phyloP scores from a whole-genome alignment of 1,284 basidiomycete species.

The Chondrostereum purpureum region DNA sequence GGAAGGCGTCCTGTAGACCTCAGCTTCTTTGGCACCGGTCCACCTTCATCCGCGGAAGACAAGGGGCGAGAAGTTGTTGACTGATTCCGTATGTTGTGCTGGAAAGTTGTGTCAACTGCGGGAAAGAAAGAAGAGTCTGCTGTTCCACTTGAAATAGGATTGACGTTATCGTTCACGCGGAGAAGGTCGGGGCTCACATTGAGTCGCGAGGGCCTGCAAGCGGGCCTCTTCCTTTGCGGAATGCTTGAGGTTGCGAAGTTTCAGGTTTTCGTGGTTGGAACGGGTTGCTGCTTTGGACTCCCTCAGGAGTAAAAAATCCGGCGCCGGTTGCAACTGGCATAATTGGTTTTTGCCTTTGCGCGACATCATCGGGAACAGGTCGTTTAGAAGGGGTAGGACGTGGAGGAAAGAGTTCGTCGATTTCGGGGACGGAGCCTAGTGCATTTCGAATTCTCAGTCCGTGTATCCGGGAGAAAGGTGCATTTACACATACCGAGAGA shows the following conservation, averaged over 20 bases:
- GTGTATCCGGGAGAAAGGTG: constrained; percentile 6
- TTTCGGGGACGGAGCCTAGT: constrained; percentile 57
- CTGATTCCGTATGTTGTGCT: constrained; percentile 37
- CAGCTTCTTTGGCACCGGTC: constrained; percentile 67
- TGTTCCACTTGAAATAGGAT: constrained; percentile 29
- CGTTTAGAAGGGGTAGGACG: constrained; percentile 54
- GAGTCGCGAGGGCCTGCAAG: constrained; percentile 50
- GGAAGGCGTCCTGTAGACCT: constrained; percentile 57
- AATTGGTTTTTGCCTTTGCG: constrained; percentile 25
- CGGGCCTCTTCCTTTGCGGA: constrained; percentile 52
- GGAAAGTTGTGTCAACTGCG: constrained; percentile 53
- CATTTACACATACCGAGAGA: constrained; percentile 54
- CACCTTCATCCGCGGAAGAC: constrained; percentile 73
- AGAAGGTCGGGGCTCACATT: constrained; percentile 36
- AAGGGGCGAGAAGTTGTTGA: constrained; percentile 55
- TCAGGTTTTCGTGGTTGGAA: constrained; percentile 51
- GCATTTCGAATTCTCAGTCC: constrained; percentile 13
- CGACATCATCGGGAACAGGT: constrained; percentile 42
- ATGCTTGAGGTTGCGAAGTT: constrained; percentile 40
- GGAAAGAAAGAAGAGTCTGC: constrained; percentile 58
- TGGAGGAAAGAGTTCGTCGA: constrained; percentile 66
- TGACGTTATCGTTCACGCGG: constrained; percentile 10
- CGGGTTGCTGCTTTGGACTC: constrained; percentile 43
- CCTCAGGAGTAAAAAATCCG: constrained; percentile 77
- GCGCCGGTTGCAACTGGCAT: constrained; percentile 48